Conservation (phyloP, 192 early-diverging fungal species). For the Lobulomyces angularis region DNA sequence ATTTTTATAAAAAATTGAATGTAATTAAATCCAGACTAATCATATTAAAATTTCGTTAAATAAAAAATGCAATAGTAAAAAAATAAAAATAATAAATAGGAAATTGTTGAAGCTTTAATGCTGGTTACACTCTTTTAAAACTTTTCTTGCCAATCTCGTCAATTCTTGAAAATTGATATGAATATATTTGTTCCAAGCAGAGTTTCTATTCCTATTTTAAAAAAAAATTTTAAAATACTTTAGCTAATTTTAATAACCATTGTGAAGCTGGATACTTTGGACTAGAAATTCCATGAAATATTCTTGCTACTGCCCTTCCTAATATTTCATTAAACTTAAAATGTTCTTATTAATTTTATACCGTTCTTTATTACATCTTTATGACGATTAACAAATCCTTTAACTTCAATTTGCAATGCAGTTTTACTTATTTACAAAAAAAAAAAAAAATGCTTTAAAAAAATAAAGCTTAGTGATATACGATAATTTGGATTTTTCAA, state of each 20-base stretch:
- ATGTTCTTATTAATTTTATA: background rate
- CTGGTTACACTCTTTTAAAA: conserved; percentile 11
- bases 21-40: too few relatives aligned
- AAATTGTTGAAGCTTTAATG: too few relatives aligned
- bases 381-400: background rate
- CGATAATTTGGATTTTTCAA: too few relatives aligned
- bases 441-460: conserved; percentile 1
- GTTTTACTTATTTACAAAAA: background rate
- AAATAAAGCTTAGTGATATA: too few relatives aligned
- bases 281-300: conserved; percentile 31
- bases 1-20: too few relatives aligned
- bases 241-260: conserved; percentile 13
- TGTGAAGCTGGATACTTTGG: conserved; percentile 27
- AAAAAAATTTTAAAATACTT: background rate
- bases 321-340: background rate
- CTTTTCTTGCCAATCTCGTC: conserved; percentile 19
- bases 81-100: too few relatives aligned
- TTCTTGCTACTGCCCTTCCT: conserved; percentile 28
- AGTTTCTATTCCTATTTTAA: conserved; percentile 14
- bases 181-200: conserved; percentile 25
- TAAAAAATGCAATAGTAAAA: too few relatives aligned
- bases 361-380: background rate
- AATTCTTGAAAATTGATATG: conserved; percentile 27
- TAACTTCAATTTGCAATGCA: background rate
- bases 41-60: too few relatives aligned